These are phyloP conservation scores for Fagopyrum homotropicum DNA, from an alignment of 148 eudicot species.

Conservation along the genomic window DNA sequence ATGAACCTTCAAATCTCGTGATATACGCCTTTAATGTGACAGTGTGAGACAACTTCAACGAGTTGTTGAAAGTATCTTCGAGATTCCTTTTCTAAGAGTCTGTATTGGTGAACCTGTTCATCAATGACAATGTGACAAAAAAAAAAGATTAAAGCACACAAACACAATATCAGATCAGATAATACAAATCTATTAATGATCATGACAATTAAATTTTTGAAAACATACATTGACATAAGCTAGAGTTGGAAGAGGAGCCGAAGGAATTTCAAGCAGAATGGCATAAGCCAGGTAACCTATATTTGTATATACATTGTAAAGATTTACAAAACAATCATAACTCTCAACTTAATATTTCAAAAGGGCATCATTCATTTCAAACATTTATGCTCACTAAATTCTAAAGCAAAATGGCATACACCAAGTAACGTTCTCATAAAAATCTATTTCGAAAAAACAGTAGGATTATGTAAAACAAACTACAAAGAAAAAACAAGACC, in stretches of 20 bases:
- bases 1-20: no score
- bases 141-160: no score
- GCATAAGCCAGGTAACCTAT: conserved; percentile 38
- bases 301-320: neutral
- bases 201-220: neutral
- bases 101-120: no score
- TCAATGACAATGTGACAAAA: no score
- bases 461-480: neutral
- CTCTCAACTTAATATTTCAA: neutral
- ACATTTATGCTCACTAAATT: neutral
- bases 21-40: no score
- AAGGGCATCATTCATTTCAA: neutral
- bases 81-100: no score
- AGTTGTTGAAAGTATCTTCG: no score
- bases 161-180: conserved; percentile 3
- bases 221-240: conserved; percentile 78
- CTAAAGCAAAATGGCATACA: neutral
- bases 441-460: neutral
- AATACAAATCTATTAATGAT: neutral
- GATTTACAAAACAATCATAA: neutral
- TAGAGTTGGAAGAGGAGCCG: conserved; percentile 65
- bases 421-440: neutral
- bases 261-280: conserved; percentile 75
- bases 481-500: neutral
- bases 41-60: no score